Evolutionary conservation across 1,284 basidiomycete genomes (phyloP).

Genomic region (Leccinum colubrinum): DNA sequence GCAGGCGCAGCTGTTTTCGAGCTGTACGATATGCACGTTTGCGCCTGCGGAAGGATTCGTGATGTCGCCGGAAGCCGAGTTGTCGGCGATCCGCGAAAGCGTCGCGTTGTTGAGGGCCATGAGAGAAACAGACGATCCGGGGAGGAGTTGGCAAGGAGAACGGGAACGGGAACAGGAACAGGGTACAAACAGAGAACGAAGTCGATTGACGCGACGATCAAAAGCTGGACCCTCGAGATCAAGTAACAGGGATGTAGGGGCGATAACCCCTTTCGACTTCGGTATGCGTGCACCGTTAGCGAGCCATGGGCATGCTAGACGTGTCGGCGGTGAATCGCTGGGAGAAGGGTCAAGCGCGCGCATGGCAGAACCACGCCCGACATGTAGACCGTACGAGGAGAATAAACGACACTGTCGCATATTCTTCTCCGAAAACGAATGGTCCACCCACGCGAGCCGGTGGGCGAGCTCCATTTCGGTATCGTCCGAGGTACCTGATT

Average conservation of each 20-base stretch:
- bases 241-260: background rate
- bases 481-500: background rate
- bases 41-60: conserved; percentile 24
- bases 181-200: background rate
- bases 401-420: conserved; percentile 21
- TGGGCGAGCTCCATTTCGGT: background rate
- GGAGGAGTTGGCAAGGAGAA: background rate
- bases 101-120: conserved; percentile 18
- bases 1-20: conserved; percentile 57
- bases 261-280: background rate
- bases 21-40: conserved; percentile 55
- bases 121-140: conserved; percentile 9
- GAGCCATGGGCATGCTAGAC: background rate
- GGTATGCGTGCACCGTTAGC: background rate
- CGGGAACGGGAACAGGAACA: background rate
- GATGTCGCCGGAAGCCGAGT: conserved; percentile 7
- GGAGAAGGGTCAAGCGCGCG: conserved; percentile 6
- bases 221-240: background rate
- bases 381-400: conserved; percentile 17
- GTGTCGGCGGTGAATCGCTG: background rate
- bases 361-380: background rate
- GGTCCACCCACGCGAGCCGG: background rate
- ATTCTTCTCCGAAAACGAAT: background rate
- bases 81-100: conserved; percentile 11
- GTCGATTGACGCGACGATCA: background rate